Base-by-base conservation (phyloP, 2,329 filamentous ascomycete genomes). In the Monosporascus cannonballus region DNA sequence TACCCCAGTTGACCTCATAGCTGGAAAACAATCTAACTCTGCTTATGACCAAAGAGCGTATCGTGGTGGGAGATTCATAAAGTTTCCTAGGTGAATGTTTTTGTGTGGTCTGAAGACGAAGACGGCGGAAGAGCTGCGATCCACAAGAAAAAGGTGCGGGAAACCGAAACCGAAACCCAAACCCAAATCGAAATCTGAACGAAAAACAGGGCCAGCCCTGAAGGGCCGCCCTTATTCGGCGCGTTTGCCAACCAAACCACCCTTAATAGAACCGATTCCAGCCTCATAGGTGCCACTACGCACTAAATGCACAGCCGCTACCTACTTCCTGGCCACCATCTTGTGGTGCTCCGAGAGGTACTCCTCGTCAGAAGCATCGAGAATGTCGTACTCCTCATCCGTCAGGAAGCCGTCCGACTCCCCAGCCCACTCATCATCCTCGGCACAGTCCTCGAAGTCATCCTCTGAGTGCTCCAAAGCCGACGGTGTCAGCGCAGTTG, bases 351-450 rank as follows among this genome's bases (percentile, higher is more conserved):
- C 82, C 56, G 79, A 78, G 49, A 83, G 69, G 60, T 81, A 87
- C 68, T 97, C 93, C 69, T 96, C 89, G 61, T 97, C 93, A 54
- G 90, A 96, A 44, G 91, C 93, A 73, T 96, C 91, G 46, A 97
- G 83, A 59, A 97, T 92, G 65, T 99, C 94, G 69, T 97, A 99
- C 73, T 99, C 94, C 70, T 97, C 94, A 59, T 99, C 94, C 0
- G 94, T 97, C 77, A 96, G 74, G 77, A 96, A 96, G 14, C 86
- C 89, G 55, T 88, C 83, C 1, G 79, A 80, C n/a, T 83, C 78
- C 38, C 76, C 75, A n/a, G 71, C 72, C 76, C 80, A 84, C 47
- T 86, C 85, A n/a, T 83, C 82, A 37, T 75, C 76, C 51, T 79
- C 76, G 36, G 71, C 74, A 56, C 75, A 77, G 48, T 81, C 77